Conservation (phyloP, 2,329 filamentous ascomycete species). For the Atkinsonella hypoxylon region DNA sequence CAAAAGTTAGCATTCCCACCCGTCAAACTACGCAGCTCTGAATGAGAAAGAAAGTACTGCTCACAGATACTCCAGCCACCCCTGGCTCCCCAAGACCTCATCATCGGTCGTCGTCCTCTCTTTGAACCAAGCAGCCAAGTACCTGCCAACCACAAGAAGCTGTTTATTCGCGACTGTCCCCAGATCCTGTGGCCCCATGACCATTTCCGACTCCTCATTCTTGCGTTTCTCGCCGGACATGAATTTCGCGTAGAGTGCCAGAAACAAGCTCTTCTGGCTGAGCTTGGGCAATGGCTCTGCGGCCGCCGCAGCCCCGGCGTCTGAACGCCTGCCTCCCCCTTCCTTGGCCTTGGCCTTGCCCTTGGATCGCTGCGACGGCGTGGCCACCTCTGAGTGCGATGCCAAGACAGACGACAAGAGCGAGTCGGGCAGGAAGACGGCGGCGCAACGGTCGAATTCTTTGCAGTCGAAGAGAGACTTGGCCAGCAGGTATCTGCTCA, state of each 20-base stretch:
- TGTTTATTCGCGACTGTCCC: conserved; percentile 80
- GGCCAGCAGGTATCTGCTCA: conserved; percentile 75
- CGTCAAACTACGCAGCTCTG: neutral
- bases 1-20: neutral
- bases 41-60: conserved; percentile 14
- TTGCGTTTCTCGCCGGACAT: conserved; percentile 91
- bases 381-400: conserved; percentile 27
- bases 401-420: conserved; percentile 55
- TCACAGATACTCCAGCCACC: conserved; percentile 81
- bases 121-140: conserved; percentile 71
- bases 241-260: conserved; percentile 85
- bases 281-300: conserved; percentile 37
- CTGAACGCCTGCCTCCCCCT: conserved; percentile 11
- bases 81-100: conserved; percentile 55
- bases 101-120: conserved; percentile 47
- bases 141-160: conserved; percentile 60
- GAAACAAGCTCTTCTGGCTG: conserved; percentile 85
- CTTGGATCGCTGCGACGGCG: conserved; percentile 40
- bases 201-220: conserved; percentile 94
- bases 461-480: conserved; percentile 93
- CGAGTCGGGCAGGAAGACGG: conserved; percentile 76
- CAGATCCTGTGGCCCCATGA: conserved; percentile 84
- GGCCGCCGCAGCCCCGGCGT: conserved; percentile 1
- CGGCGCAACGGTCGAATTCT: conserved; percentile 87
- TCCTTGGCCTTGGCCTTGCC: conserved; percentile 36